Evolutionary conservation across 1,284 basidiomycete species (phyloP), one percentile per base, ranked within the genome.

Genomic region (Singerocomus rubriflavus): DNA sequence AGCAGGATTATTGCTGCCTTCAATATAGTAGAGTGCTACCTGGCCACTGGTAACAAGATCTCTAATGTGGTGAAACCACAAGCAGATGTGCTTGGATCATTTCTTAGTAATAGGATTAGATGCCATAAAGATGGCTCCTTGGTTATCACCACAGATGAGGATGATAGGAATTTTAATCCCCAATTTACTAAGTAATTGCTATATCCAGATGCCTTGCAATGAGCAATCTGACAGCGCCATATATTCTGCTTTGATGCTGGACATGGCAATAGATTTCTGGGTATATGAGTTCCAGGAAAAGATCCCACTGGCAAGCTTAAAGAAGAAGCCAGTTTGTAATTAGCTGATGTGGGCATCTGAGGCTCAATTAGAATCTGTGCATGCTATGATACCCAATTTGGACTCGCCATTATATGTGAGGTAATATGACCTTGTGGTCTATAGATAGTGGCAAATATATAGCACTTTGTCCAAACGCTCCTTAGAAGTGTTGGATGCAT

Each of bases 111-210:
- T 55, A 6, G 71, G 63, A 41, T 73, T 71, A 2, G 50, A 40
- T 1, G 64, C 62, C 7, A 74, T 54, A 26, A 58, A 54, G 9
- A 76, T 63, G 0, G 71, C 57, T 1, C 68, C 63, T 46, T 71
- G 60, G 51, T 76, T 76, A 56, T 77, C 71, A 13, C 58, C 57
- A 54, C 49, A 58, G 31, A 74, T 52, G 2, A 46, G 46, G 6
- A 59, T 52, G 1, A 50, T 29, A 13, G 26, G 16, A 6, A 39
- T 52, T 13, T 37, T 3, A n/a, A 38, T 25, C 7, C 57, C 52
- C 1, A 70, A 37, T 54, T 70, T 61, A 3, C 25, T 10, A 17
- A 70, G 33, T 2, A 70, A 43, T 5, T 37, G 21, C 9, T 48
- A 26, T 26, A 68, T 43, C 63, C 66, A 68, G 4, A 60, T 36